Conservation (phyloP, 768 basidiomycete species). For the Thelephora ganbajun region DNA sequence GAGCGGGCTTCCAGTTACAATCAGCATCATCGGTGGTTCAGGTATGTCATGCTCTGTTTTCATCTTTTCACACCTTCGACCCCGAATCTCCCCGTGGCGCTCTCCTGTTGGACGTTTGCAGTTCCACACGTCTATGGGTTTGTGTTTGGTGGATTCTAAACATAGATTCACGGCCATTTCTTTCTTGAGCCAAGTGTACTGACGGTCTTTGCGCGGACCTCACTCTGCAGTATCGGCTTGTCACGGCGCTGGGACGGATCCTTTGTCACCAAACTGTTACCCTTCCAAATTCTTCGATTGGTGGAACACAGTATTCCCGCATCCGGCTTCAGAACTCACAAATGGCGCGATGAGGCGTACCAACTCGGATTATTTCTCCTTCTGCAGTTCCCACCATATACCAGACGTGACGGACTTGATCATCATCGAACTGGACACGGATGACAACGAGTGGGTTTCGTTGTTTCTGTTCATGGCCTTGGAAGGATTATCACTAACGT, state of each 20-base stretch:
- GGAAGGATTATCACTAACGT: background rate
- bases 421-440: conserved; percentile 87
- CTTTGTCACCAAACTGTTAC: conserved; percentile 73
- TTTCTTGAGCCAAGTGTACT: conserved; percentile 9
- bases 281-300: conserved; percentile 93
- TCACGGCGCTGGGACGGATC: conserved; percentile 87
- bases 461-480: conserved; percentile 1
- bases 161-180: background rate
- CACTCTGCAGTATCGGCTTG: conserved; percentile 88
- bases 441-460: conserved; percentile 66
- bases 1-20: conserved; percentile 75
- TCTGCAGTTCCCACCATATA: conserved; percentile 85
- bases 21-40: conserved; percentile 83
- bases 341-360: conserved; percentile 93
- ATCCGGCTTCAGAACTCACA: conserved; percentile 93
- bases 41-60: conserved; percentile 25
- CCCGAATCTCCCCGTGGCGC: conserved; percentile 1
- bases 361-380: conserved; percentile 89
- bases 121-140: background rate
- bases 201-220: too few species aligned
- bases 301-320: conserved; percentile 97
- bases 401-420: conserved; percentile 91
- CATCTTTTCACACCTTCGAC: background rate
- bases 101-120: conserved; percentile 2
- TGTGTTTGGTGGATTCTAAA: conserved; percentile 3